Base-by-base conservation (phyloP, 2,329 filamentous ascomycete genomes). In the Colletotrichum sidae region DNA sequence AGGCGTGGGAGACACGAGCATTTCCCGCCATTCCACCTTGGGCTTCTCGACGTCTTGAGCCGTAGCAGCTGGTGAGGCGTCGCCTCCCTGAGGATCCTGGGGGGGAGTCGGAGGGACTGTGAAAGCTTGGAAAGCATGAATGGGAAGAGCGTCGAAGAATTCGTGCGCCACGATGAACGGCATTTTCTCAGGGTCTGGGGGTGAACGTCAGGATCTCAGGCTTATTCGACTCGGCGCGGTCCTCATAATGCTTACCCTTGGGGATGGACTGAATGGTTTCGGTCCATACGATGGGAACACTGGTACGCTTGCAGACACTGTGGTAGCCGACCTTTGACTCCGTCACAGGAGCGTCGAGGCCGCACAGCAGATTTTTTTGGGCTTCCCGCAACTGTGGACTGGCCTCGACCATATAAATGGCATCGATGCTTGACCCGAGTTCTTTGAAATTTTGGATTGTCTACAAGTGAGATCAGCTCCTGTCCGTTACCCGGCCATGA, bases 81-180 rank as follows among this genome's bases (percentile, higher is more conserved):
- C 9, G 10, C 17, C 34, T 17, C 60, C 11, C 15, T 25, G 25
- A 25, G 34, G 8, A 11, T 52, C 60, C 10, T 55, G 63, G 46
- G 60, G 67, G 39, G 60, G 67, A 34, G 58, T 70, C 75, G 39
- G 54, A 56, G 65, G 38, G 60, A 82, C 76, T 6, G 78, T 75
- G 55, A 95, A 85, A 12, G 92, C 91, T 77, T 98, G 91, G 76
- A 99, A 99, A 67, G 93, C 90, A 77, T 99, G 94, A 71, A 99
- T 97, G 39, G 96, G 96, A 1, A 99, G 89, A 2, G 96, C 96
- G 72, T 99, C 96, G 80, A 99, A 99, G 83, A 99, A 98, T 76
- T 99, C 96, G 76, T 99, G 96, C 5, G 96, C 96, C 53, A 98
- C 88, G 67, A 99, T 97, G 77, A 98, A 96, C 1, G 96, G 95